Conservation (phyloP, 2,329 filamentous ascomycete species). For the Bisporella sp. region DNA sequence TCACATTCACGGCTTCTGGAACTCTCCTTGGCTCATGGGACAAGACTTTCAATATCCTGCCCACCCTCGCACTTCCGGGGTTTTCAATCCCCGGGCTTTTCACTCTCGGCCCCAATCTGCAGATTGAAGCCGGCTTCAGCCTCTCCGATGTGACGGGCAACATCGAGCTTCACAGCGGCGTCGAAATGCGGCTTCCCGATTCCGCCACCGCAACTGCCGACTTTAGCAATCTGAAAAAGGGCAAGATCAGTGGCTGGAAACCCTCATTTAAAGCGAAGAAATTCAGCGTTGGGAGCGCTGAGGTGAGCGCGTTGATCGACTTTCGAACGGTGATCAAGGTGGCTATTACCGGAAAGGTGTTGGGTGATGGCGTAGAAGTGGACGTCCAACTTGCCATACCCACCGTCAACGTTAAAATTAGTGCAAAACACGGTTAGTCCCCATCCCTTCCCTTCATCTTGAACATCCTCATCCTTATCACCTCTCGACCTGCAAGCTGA, state of each 20-base stretch:
- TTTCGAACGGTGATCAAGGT: too few relatives aligned
- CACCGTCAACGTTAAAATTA: too few relatives aligned
- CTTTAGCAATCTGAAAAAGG: neutral
- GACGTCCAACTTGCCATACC: too few relatives aligned
- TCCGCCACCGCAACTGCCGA: conserved; percentile 4
- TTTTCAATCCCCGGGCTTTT: conserved; percentile 3
- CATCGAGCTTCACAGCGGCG: neutral
- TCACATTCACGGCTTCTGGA: conserved; percentile 4
- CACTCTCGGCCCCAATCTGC: conserved; percentile 3
- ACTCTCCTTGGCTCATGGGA: conserved; percentile 4
- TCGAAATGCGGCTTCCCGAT: conserved; percentile 1
- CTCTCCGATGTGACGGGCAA: conserved; percentile 1
- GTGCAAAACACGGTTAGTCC: too few relatives aligned
- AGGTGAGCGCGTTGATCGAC: neutral
- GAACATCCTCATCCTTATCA: too few relatives aligned
- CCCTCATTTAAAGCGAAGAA: neutral
- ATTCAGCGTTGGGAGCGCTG: neutral
- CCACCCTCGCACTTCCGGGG: conserved; percentile 3
- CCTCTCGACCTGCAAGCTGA: too few relatives aligned
- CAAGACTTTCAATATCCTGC: conserved; percentile 1
- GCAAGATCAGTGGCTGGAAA: neutral
- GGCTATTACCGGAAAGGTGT: too few relatives aligned
- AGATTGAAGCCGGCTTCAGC: conserved; percentile 4
- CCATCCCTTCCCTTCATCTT: too few relatives aligned
- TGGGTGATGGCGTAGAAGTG: too few relatives aligned